phyloP scores from a whole-genome alignment of 108 stramenopile genomes.

The Fragilaria crotonensis region DNA sequence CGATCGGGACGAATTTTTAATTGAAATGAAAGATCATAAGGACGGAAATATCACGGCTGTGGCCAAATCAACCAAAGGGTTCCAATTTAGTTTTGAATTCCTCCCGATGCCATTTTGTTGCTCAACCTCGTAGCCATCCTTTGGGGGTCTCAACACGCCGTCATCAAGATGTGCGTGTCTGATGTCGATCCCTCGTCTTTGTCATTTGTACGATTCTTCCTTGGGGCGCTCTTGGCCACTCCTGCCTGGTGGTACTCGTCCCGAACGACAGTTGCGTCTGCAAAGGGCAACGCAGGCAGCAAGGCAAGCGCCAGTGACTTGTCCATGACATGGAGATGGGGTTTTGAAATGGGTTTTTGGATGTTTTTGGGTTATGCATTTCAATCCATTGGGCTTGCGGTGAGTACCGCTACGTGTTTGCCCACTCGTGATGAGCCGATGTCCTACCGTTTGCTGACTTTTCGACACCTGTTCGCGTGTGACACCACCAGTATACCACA shows the following conservation, averaged over 20 bases:
- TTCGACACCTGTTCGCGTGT: too few relatives aligned
- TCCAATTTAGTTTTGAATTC: slow-evolving; percentile 24
- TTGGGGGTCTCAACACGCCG: slow-evolving; percentile 85
- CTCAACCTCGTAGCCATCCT: slow-evolving; percentile 68
- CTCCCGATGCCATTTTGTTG: slow-evolving; percentile 48
- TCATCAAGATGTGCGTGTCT: slow-evolving; percentile 67
- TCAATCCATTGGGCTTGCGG: slow-evolving; percentile 77
- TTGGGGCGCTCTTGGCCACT: slow-evolving; percentile 54
- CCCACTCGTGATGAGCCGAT: too few relatives aligned
- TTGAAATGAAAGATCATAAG: too few relatives aligned
- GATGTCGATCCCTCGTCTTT: slow-evolving; percentile 46
- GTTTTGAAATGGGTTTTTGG: slow-evolving; percentile 70
- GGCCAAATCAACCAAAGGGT: too few relatives aligned
- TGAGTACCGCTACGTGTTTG: too few relatives aligned
- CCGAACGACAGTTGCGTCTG: background rate
- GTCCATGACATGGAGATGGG: slow-evolving; percentile 43
- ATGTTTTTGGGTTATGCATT: slow-evolving; percentile 86
- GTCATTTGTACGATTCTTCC: slow-evolving; percentile 59
- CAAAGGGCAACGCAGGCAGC: background rate
- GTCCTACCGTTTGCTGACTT: too few relatives aligned
- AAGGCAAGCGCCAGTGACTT: too few relatives aligned
- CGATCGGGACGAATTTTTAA: too few relatives aligned
- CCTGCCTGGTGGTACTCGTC: slow-evolving; percentile 32
- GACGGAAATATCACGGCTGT: too few relatives aligned
- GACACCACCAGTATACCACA: too few relatives aligned